Evolutionary conservation across 331 rosid genomes (phyloP), one percentile per base, ranked within the genome.

Genomic region (Spiraea crenata): DNA sequence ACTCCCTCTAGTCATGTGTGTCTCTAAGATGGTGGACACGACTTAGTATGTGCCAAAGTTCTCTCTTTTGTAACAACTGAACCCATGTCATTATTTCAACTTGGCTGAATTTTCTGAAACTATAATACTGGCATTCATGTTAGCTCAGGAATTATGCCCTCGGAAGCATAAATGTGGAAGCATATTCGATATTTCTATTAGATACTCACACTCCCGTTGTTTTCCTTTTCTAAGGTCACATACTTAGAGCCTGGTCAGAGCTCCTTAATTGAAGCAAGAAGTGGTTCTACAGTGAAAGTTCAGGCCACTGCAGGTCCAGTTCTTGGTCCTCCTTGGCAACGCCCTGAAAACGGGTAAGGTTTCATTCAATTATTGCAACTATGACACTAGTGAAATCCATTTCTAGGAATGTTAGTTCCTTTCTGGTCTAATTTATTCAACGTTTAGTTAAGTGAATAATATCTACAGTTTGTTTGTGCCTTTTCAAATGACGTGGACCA

Each of bases 291-390:
- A 74, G 73, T 89, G 69, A 73, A 71, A 71, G 82, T 93, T 46
- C 82, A 76, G 80, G 98, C 97, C 64, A 93, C 97, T 14, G 90
- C 88, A 39, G 98, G 97, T 72, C 96, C 97, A 58, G 90, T 90
- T 75, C 92, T 93, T 60, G 97, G 98, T 83, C 97, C 97, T 80
- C 97, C 97, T 47, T 90, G 98, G 98, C 98, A 90, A 84, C 88
- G 92, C 65, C 96, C 98, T 34, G 96, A 93, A 74, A 93, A 93
- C 40, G 97, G 98, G 98, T 93, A 86, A 73, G 69, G 52, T 57
- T 10, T 40, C 63, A 56, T 49, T 48, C 14, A 3, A 14, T 14
- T 38, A n/a, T 20, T 40, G 7, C 35, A 16, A 37, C 17, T 12
- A 16, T 48, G 9, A 35, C n/a, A 17, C 46, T 15, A 10, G 48